Conservation (phyloP, 1,284 basidiomycete species). For the Puccinia horiana region DNA sequence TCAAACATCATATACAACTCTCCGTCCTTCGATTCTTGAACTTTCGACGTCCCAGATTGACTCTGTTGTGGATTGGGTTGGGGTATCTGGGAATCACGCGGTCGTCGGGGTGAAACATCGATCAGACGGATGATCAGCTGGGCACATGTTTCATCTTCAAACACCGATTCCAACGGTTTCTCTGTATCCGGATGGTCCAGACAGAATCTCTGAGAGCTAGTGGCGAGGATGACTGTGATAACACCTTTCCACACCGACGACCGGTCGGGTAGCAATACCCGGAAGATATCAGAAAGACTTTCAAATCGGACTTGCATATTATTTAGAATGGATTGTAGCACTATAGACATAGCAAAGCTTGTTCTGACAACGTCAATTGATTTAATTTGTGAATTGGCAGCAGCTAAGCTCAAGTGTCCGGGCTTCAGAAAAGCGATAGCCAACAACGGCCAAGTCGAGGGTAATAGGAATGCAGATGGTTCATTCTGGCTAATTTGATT, state of each 20-base stretch:
- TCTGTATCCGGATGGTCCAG: background rate
- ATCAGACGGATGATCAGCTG: conserved; percentile 34
- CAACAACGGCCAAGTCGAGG: conserved; percentile 45
- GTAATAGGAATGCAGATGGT: conserved; percentile 31
- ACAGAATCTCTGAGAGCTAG: conserved; percentile 31
- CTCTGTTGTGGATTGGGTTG: background rate
- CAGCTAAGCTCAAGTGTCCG: conserved; percentile 8
- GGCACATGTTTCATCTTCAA: conserved; percentile 34
- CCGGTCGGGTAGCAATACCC: conserved; percentile 4
- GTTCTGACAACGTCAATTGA: conserved; percentile 18
- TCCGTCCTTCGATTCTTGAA: conserved; percentile 21
- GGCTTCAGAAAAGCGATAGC: conserved; percentile 41
- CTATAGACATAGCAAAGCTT: conserved; percentile 20
- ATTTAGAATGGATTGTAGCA: conserved; percentile 24
- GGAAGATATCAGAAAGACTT: conserved; percentile 12
- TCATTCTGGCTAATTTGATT: conserved; percentile 35
- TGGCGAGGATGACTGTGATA: conserved; percentile 20
- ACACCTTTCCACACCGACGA: conserved; percentile 16
- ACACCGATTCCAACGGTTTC: conserved; percentile 8
- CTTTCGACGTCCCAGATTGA: background rate
- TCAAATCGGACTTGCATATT: conserved; percentile 10
- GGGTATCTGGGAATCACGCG: background rate
- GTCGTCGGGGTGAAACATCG: background rate
- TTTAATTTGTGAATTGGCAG: background rate
- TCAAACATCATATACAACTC: conserved; percentile 38